Base-by-base conservation (phyloP, 495 filamentous ascomycete genomes). In the Ascodesmis nigricans region DNA sequence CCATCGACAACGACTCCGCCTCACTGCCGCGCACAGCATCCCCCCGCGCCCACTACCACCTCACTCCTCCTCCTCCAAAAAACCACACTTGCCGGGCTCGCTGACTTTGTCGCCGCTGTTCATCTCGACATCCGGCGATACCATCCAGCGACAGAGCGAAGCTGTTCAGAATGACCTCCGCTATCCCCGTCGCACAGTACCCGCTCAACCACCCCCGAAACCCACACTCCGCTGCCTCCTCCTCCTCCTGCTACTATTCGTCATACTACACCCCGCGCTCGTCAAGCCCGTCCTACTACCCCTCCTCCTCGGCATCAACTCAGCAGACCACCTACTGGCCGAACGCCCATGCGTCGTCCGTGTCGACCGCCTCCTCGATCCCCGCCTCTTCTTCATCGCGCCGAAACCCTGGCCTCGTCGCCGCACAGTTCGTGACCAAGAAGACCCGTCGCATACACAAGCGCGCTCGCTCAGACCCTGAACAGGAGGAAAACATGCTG, bases 361-460 rank as follows among this genome's bases (percentile, higher is more conserved):
- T 49, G 18, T 50, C 47, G 6, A 41, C 47, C 14, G 33, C 42
- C 17, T 38, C 41, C 9, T 49, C 47, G 13, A 36, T 46, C 14
- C 31, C 43, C 14, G 40, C 41, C 5, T 46, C 43, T 20, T 42
- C 42, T 23, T 50, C 47, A 5, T 42, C 38, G 9, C 46, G 47
- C 6, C 14, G 49, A 15, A 50, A 49, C 42, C 46, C 46, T 13
- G 46, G 46, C 10, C 13, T 50, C 16, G 46, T 35, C 19, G 47
- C 47, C 14, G 47, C 47, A n/a, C 47, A 42, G n/a, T 46, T 39
- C 16, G 47, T 45, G 21, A 45, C 47, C n/a, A 47, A 47, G n/a
- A 33, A 42, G 21, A 37, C 44, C 2, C 32, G 41, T 9, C 44
- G 42, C 31, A 36, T 50, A 10, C 45, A 49, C 44, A 50, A 49